Conservation (phyloP, 2,329 filamentous ascomycete species). For the Pseudocercospora fuligena region DNA sequence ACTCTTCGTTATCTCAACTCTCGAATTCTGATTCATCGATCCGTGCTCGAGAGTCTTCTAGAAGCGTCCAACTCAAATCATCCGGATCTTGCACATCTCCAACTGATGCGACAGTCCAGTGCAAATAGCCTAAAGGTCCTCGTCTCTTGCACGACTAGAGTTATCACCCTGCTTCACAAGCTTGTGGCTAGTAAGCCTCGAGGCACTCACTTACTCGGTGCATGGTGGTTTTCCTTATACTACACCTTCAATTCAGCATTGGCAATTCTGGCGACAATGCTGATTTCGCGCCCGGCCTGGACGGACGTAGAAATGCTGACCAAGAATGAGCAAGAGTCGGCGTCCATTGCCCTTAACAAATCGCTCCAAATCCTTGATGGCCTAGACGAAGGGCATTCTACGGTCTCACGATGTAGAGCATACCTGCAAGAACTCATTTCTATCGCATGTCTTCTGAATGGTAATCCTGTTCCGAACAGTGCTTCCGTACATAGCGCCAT, state of each 20-base stretch:
- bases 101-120: constrained; percentile 12
- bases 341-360: constrained; percentile 10
- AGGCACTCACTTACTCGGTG: constrained; percentile 14
- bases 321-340: constrained; percentile 6
- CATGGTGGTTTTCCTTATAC: constrained; percentile 21
- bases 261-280: constrained; percentile 3
- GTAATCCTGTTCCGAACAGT: background rate
- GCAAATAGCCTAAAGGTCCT: constrained; percentile 9
- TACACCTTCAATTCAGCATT: constrained; percentile 19
- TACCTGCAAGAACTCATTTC: constrained; percentile 17
- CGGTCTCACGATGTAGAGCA: constrained; percentile 10
- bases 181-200: constrained; percentile 7
- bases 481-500: background rate
- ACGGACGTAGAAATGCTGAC: constrained; percentile 10
- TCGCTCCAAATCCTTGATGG: constrained; percentile 18
- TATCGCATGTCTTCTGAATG: constrained; percentile 6
- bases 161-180: constrained; percentile 9
- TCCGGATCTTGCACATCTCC: constrained; percentile 4
- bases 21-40: constrained; percentile 19
- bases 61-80: background rate
- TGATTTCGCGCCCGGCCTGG: constrained; percentile 8
- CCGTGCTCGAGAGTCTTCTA: constrained; percentile 17
- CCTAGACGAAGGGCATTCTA: constrained; percentile 15
- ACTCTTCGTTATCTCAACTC: constrained; percentile 18
- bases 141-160: constrained; percentile 5